A percentile compares a stretch with the other conserved stretches of the same genome.
These are phyloP conservation scores for Saxispiralis lemnorum DNA, from an alignment of 495 filamentous ascomycete species.

Conservation along the genomic window DNA sequence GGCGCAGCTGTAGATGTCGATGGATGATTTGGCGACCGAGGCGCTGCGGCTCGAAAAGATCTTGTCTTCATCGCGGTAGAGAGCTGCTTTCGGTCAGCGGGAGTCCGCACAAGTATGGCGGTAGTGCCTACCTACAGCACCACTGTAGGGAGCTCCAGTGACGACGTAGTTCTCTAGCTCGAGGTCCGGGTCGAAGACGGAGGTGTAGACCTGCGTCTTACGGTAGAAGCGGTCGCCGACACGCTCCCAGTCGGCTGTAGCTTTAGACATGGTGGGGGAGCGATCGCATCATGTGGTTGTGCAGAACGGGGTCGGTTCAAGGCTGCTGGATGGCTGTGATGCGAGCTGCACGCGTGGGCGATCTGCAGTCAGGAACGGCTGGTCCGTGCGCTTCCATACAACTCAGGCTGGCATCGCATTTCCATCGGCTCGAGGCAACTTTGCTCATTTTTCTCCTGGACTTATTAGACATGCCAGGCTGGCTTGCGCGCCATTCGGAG, in stretches of 20 bases:
- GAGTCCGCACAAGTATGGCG: not conserved
- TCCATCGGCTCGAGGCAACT: no score
- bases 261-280: conserved; percentile 27
- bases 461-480: no score
- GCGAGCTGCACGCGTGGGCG: no score
- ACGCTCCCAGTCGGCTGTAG: conserved; percentile 83
- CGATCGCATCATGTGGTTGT: not conserved
- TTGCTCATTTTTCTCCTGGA: no score
- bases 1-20: conserved; percentile 86
- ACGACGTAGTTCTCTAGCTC: conserved; percentile 92
- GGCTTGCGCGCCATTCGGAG: no score
- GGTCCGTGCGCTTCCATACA: no score
- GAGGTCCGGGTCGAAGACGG: conserved; percentile 75
- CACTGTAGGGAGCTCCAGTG: conserved; percentile 82
- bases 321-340: no score
- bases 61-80: conserved; percentile 77
- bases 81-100: conserved; percentile 35
- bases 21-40: conserved; percentile 57
- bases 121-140: conserved; percentile 58
- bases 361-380: no score
- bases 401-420: no score
- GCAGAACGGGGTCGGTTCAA: not conserved
- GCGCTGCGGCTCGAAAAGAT: conserved; percentile 57
- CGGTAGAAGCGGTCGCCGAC: conserved; percentile 86
- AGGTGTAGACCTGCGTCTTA: conserved; percentile 79